Evolutionary conservation across 2,329 filamentous ascomycete species (phyloP), one percentile per base, ranked within the genome.

Genomic region (Nemania serpens): DNA sequence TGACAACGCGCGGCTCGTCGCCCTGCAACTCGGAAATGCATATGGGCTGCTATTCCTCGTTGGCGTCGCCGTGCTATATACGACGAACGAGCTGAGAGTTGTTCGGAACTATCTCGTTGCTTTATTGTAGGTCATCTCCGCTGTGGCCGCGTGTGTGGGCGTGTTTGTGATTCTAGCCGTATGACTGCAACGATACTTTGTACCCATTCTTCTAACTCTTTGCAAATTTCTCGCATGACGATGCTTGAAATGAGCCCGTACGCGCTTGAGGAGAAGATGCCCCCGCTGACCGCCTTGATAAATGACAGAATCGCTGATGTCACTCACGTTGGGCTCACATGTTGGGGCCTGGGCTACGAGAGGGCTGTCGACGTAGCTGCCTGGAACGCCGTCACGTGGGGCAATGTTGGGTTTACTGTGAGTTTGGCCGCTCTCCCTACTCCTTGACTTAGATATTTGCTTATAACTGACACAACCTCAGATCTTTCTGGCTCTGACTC

Each of bases 311-410:
- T 86, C 25, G 88, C 85, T 17, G 89, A 92, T 69, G 76, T 91
- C 63, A 86, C 87, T 2, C 89, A 92, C 71, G 76, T 92, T 25
- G 84, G 80, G 51, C 79, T 88, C 62, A 89, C 84, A 17, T 85
- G 83, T 60, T 75, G 78, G 68, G 82, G 80, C 6, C 78, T 91
- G 64, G 88, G 87, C 9, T 78, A 78, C 70, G 79, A 83, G 10
- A 76, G 76, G 36, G 80, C 84, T 48, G 63, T 83, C 46, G 81
- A 85, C 66, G 74, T 88, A 11, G 74, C 69, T 4, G 76, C 74
- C 20, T 92, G 89, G 89, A 91, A 91, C 72, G 77, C 82, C 36
- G 83, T 89, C 78, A 83, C 87, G n/a, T 90, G 86, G 85, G 90
- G 89, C 2, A 92, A 92, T 69, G 80, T 93, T 63, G 87, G 82